Base-by-base conservation (phyloP, 2,329 filamentous ascomycete species). In the Magnaporthiopsis poae region DNA sequence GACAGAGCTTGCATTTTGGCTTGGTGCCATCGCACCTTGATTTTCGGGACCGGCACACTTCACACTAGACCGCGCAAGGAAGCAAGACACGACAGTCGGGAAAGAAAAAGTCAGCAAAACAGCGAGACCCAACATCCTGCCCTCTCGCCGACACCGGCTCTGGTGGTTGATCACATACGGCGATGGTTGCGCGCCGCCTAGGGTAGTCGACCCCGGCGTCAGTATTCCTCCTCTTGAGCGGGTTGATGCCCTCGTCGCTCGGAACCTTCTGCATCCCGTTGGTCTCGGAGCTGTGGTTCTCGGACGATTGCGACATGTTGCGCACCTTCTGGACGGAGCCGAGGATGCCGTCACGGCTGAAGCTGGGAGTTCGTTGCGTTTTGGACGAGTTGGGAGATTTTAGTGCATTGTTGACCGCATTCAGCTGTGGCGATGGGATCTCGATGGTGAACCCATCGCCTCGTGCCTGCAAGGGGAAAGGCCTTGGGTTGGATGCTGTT, bases 1-100 rank as follows among this genome's bases (percentile, higher is more conserved):
- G 87, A 77, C 91, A 95, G 52, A 95, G 86, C 76, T 91, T 90
- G 79, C 91, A 95, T 76, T 92, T 94, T 61, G 91, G 91, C 71
- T 91, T 88, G 12, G 84, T 89, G 66, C 90, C 90, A 75, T 92
- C 90, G 75, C 90, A 92, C 69, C 90, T 84, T 68, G 89, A 92
- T 74, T 93, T 93, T 71, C 90, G 84, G 52, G 90, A 91, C 25
- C 90, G 88, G 74, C 90, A 92, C 67, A 92, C 90, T 74, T 93
- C 90, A 76, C 90, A 93, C 89, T 92, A 72, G 66, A 69, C 64
- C 29, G 60, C 27, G 60, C 31, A 61, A 61, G 25, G 27, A 33
- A 25, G 46, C 46, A 56, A 18, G 46, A 25, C 46, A 25, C 5
- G 13, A n/a, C 46, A 56, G 46, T 56, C 9, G 46, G n/a, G 2